Conservation (phyloP, 176 grass and related monocot species). For the Chloris gayana region DNA sequence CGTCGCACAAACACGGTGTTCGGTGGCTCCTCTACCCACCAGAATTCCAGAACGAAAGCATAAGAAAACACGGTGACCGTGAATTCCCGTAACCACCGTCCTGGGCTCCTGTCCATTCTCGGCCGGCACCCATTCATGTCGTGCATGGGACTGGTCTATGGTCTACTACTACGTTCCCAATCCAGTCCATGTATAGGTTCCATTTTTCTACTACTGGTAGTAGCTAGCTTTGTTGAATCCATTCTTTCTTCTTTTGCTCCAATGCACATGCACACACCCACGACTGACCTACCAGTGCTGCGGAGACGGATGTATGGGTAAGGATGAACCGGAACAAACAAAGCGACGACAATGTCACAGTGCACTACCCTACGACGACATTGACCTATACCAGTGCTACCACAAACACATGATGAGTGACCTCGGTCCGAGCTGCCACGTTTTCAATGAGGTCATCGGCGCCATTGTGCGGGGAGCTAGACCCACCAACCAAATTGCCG, state of each 20-base stretch:
- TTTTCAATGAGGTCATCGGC: conserved; percentile 4
- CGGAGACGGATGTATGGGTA: background rate
- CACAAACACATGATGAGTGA: background rate
- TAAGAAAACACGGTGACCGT: too few relatives aligned
- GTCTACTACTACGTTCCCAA: background rate
- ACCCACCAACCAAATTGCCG: background rate
- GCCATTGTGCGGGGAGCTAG: background rate
- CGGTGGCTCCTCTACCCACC: too few relatives aligned
- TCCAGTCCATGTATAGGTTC: background rate
- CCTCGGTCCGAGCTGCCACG: background rate
- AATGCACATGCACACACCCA: background rate
- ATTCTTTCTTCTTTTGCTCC: background rate
- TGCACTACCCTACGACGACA: background rate
- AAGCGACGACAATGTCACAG: background rate
- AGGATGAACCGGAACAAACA: background rate
- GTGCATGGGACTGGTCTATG: too few relatives aligned
- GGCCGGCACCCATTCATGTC: too few relatives aligned
- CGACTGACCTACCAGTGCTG: too few relatives aligned
- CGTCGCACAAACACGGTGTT: too few relatives aligned
- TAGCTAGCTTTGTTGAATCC: background rate
- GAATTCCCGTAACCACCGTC: too few relatives aligned
- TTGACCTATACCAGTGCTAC: background rate
- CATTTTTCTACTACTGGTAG: too few relatives aligned
- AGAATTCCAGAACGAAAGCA: too few relatives aligned
- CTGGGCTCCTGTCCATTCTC: background rate